phyloP scores from a whole-genome alignment of 2,329 filamentous ascomycete genomes.

The Teratosphaeria destructans region DNA sequence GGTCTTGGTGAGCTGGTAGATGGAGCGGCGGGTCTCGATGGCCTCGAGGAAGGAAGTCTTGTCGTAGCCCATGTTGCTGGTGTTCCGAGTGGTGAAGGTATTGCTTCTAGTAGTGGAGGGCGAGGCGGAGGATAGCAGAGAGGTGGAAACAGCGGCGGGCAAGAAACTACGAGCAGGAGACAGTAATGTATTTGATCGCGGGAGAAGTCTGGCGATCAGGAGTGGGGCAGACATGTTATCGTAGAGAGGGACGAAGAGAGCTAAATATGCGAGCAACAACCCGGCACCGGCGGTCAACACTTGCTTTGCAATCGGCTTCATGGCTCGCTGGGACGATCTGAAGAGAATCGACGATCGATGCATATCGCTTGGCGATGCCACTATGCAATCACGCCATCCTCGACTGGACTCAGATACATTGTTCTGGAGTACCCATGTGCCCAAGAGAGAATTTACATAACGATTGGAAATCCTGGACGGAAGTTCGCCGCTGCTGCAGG shows the following conservation, averaged over 20 bases:
- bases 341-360: background rate
- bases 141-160: background rate
- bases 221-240: conserved; percentile 4
- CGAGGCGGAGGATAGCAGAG: background rate
- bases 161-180: background rate
- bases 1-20: conserved; percentile 39
- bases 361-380: background rate
- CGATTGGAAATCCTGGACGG: background rate
- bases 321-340: background rate
- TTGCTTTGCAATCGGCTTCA: background rate
- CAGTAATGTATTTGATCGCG: background rate
- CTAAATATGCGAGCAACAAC: conserved; percentile 2
- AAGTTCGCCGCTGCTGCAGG: background rate
- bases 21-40: conserved; percentile 56
- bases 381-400: background rate
- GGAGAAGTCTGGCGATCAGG: conserved; percentile 2
- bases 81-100: conserved; percentile 6
- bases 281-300: background rate
- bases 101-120: background rate
- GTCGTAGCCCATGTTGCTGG: conserved; percentile 30
- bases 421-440: background rate
- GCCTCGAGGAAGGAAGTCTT: conserved; percentile 47
- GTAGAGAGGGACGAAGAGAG: background rate
- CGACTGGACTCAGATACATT: background rate
- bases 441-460: background rate